Base-by-base conservation (phyloP, 2,329 filamentous ascomycete genomes). In the Fusarium heterosporum region DNA sequence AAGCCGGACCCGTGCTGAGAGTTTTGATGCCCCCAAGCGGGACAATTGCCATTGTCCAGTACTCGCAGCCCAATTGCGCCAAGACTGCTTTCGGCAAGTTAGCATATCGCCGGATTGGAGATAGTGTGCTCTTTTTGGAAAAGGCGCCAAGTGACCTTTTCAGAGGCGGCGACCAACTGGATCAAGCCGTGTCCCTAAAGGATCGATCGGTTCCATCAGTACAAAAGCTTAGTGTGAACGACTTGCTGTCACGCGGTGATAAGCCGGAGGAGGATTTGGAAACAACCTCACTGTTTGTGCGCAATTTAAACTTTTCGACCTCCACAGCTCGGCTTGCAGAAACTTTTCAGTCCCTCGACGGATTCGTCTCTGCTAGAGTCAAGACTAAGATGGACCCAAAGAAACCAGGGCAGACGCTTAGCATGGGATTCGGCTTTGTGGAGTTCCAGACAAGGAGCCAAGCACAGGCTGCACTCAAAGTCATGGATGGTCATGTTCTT, bases 381-480 rank as follows among this genome's bases (percentile, higher is more conserved):
- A 97, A 97, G 82, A 97, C 93, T 25, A 97, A 96, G 81, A 87
- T 89, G 38, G 93, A 99, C 75, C 87, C 93, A n/a, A 97, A 97
- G 82, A 92, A 91, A 74, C 90, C 92, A 17, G 93, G 92, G 10
- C 90, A 97, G 78, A 86, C 91, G 6, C 87, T 99, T 53, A 97
- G 94, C 76, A 97, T 98, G 94, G 96, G 96, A 36, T 99, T 97
- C 76, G 96, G 94, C 42, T 99, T 99, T 78, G 87, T 93, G 61
- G 93, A 97, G 73, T 99, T 98, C 80, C 87, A 85, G 60, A 90
- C 86, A 69, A 92, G 92, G 74, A 86, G 84, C 39, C 87, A 94
- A 73, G 95, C 96, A 1, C 87, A 92, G 69, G 90, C 91, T 43
- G 96, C 95, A 25, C 83, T 93, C 59, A 86, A 88, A 70, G 87